Base-by-base conservation (phyloP, 2,329 filamentous ascomycete genomes). In the Volutella citrinella region DNA sequence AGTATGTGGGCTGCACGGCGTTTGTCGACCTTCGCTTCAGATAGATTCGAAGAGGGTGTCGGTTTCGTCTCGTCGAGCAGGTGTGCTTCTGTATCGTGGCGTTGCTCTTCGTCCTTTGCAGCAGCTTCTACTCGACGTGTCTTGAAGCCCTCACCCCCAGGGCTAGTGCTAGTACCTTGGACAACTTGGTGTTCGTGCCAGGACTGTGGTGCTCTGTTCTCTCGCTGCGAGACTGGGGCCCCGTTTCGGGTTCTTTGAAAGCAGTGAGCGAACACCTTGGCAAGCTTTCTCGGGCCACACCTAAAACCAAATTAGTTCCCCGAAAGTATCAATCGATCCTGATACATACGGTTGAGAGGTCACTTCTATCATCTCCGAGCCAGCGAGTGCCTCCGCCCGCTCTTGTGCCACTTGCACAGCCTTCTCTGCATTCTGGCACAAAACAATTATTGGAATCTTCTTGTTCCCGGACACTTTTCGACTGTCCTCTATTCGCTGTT, bases 341-440 rank as follows among this genome's bases (percentile, higher is more conserved):
- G n/a, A n/a, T n/a, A 49, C 53, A 49, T 42, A 56, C 56, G 56
- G 56, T 13, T 59, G 56, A 9, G 56, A 45, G 12, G 59, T 52
- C 9, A 59, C 45, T 38, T 59, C 56, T 6, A 59, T 45, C 27
- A 55, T 44, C 14, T 55, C 34, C 1, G 56, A 30, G 5, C 39
- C 42, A 10, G 43, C 28, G 17, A 58, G 27, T 2, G 41, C 32
- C 23, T 46, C 46, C 7, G 36, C 38, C 16, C 56, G 51, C 2
- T 38, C 33, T 18, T 48, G 40, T 2, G 52, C 38, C n/a, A 56
- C 43, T 5, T 41, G 46, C 5, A 51, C 49, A 1, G 54, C 56
- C 19, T 59, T 52, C 25, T 58, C 51, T 9, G 56, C 51, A 6
- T 55, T 55, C 21, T 45, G 36, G 8, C 55, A 55, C 10, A 59